phyloP scores from a whole-genome alignment of 2,329 filamentous ascomycete species.

The Lasiodiplodia hormozganensis region DNA sequence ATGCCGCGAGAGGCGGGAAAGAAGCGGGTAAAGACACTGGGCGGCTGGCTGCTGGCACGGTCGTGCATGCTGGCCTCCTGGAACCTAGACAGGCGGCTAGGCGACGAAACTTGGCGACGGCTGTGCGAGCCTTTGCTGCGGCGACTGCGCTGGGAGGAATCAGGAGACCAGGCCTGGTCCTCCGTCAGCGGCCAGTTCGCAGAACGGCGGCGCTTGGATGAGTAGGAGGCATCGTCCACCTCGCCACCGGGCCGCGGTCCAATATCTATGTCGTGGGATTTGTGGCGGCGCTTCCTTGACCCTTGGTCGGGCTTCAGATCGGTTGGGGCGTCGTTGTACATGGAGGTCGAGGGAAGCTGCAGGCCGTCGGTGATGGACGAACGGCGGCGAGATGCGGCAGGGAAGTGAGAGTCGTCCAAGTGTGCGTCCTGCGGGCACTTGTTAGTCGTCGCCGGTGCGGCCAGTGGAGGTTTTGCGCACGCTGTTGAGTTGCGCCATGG shows the following conservation, averaged over 20 bases:
- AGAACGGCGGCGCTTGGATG: conserved; percentile 32
- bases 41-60: conserved; percentile 73
- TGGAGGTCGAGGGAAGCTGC: conserved; percentile 22
- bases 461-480: conserved; percentile 14
- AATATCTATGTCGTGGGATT: conserved; percentile 10
- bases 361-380: conserved; percentile 26
- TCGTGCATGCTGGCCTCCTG: conserved; percentile 88
- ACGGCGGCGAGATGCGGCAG: conserved; percentile 1
- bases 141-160: conserved; percentile 22
- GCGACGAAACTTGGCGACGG: conserved; percentile 33
- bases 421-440: not conserved
- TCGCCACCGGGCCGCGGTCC: not conserved
- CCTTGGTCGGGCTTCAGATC: not conserved
- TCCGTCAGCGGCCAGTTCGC: conserved; percentile 32
- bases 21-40: conserved; percentile 67
- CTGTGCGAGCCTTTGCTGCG: conserved; percentile 17
- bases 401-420: not conserved
- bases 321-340: conserved; percentile 13
- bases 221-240: conserved; percentile 24
- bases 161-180: conserved; percentile 13
- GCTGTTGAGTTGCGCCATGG: conserved; percentile 23
- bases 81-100: conserved; percentile 67
- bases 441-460: conserved; percentile 1
- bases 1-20: conserved; percentile 37
- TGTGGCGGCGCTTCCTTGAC: conserved; percentile 27